Evolutionary conservation across 2,329 filamentous ascomycete genomes (phyloP), one percentile per base, ranked within the genome.

Genomic region (Lecanoromycetidae sp.): DNA sequence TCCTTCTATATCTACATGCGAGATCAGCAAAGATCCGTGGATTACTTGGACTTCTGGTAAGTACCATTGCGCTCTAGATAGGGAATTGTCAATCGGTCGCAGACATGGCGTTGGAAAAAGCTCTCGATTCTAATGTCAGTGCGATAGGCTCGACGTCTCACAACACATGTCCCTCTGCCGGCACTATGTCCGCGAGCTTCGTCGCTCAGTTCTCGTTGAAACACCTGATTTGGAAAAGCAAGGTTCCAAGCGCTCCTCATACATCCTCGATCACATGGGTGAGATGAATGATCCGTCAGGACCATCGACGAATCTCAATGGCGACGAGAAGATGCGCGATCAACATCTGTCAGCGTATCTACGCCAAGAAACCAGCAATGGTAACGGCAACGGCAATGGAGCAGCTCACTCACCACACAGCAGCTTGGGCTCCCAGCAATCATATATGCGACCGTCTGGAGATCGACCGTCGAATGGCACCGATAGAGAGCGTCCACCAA

Each of bases 1-100:
- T 95, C 88, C 2, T 98, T 98, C 71, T 98, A 98, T 68, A 98
- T 98, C 58, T 98, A 94, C 68, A 98, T 98, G 91, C 80, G 91
- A 59, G 93, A 98, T 65, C 88, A 95, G 67, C 91, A 98, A 66
- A 80, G 88, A 63, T 95, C 90, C 6, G 91, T 98, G 10, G 91
- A 98, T 61, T 98, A 98, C 60, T 71, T 98, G 34, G 91, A 98
- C 63, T 98, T 98, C 66, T 98, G 93, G 91, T 96, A 71, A 62
- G 26, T 29, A 22, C 17, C 5, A 19, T 30, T 15, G 1, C 29
- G 13, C 36, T 35, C 33, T 19, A 26, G 15, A 43, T 8, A 13
- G 15, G 26, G 19, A 20, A 13, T 20, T n/a, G n/a, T n/a, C n/a
- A n/a, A n/a, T n/a, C n/a, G n/a, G n/a, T n/a, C 15, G 8, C 27